A percentile compares a stretch with the other conserved stretches of the same genome.
Evolutionary conservation across 495 filamentous ascomycete species (phyloP).

Genomic region (Penicillium odoratum): DNA sequence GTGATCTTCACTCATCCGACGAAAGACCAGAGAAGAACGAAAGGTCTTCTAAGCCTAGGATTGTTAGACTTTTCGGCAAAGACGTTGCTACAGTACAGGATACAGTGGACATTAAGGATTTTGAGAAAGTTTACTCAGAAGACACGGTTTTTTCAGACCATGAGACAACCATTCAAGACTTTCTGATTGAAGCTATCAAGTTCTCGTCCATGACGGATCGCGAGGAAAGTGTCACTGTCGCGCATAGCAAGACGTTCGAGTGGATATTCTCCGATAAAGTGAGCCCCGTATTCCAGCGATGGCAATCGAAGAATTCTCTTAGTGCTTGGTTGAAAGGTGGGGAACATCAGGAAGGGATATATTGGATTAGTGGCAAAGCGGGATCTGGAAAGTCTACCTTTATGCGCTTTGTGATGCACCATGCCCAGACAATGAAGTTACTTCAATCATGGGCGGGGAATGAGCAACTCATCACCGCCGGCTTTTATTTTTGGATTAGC

Average conservation of each 20-base stretch:
- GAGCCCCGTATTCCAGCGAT: neutral
- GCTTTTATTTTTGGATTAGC: neutral
- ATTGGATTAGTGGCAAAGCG: neutral
- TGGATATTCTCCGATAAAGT: neutral
- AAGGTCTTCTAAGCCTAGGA: neutral
- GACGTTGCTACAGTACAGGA: neutral
- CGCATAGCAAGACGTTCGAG: too few species aligned
- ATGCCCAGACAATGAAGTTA: neutral
- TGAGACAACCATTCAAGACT: neutral
- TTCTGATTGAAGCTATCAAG: neutral
- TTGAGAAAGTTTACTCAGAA: neutral
- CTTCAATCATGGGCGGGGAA: neutral
- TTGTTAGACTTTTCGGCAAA: neutral
- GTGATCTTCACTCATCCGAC: neutral
- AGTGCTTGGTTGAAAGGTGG: neutral
- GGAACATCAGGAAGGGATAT: neutral
- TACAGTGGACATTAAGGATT: neutral
- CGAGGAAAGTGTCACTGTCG: neutral
- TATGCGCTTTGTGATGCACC: neutral
- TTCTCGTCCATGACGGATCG: neutral
- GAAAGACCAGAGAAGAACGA: neutral
- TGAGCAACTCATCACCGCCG: neutral
- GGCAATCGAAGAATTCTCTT: neutral
- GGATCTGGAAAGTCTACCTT: neutral
- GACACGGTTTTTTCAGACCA: neutral